Conservation (phyloP, 768 basidiomycete species). For the Lentinula boryana region DNA sequence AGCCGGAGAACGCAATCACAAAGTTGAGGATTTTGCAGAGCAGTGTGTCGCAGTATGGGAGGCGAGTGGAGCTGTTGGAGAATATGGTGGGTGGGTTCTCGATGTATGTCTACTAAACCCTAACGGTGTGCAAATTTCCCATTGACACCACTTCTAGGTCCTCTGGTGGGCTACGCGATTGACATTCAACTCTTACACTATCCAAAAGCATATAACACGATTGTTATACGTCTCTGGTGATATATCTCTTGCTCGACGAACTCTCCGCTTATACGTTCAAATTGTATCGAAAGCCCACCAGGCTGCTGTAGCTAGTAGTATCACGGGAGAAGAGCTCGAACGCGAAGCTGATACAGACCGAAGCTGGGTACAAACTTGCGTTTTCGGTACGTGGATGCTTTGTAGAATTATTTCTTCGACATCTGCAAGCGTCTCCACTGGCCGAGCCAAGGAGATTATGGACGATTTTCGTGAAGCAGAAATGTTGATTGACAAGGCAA, state of each 20-base stretch:
- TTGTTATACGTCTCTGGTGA: conserved; percentile 61
- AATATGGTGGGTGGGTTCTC: conserved; percentile 70
- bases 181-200: conserved; percentile 87
- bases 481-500: conserved; percentile 53
- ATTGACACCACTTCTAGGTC: conserved; percentile 36
- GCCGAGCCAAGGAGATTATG: conserved; percentile 28
- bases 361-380: conserved; percentile 71
- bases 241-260: conserved; percentile 59
- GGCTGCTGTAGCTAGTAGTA: conserved; percentile 21
- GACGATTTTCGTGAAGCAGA: conserved; percentile 62
- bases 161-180: conserved; percentile 93
- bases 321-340: conserved; percentile 16
- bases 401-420: conserved; percentile 38
- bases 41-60: conserved; percentile 81
- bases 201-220: conserved; percentile 81
- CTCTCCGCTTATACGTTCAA: conserved; percentile 75
- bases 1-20: conserved; percentile 72
- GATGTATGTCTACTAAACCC: conserved; percentile 49
- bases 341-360: conserved; percentile 60
- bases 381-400: conserved; percentile 75
- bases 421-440: neutral
- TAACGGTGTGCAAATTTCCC: neutral
- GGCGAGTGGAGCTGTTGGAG: conserved; percentile 54
- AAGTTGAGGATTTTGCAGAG: conserved; percentile 82
- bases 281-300: conserved; percentile 81